Conservation (phyloP, 139 green algal species). For the Zygnema cylindricum region DNA sequence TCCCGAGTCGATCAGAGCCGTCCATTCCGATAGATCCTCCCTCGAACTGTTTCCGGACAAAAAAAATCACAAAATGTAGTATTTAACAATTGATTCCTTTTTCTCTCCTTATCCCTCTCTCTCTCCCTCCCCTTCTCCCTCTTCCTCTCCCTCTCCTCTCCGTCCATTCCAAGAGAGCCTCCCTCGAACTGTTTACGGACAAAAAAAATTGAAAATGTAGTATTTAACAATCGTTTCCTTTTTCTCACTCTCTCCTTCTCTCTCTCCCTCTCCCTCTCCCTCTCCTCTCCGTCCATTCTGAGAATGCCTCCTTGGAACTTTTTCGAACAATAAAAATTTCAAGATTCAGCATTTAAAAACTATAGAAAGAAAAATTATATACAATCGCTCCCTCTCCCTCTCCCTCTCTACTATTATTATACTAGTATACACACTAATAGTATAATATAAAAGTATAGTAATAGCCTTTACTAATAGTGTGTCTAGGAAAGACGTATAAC, state of each 20-base stretch:
- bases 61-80: background rate
- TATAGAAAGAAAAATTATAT: no score
- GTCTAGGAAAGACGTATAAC: no score
- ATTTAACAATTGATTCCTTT: slow-evolving; percentile 4
- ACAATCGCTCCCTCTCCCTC: no score
- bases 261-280: background rate
- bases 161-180: background rate
- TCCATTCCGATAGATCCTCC: slow-evolving; percentile 62
- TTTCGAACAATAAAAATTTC: background rate
- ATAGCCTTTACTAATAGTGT: no score
- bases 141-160: background rate
- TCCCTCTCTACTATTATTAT: no score
- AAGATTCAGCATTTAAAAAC: background rate
- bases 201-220: background rate
- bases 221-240: background rate
- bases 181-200: background rate
- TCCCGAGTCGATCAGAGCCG: slow-evolving; percentile 75
- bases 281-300: background rate
- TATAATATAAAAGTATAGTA: no score
- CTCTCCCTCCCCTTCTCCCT: background rate
- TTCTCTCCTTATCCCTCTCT: background rate
- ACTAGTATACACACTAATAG: no score
- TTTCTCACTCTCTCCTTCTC: background rate
- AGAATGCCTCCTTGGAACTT: background rate
- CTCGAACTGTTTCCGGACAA: background rate